These are phyloP conservation scores for Chlorencoelia australis DNA, from an alignment of 2,329 filamentous ascomycete genomes.

Conservation along the genomic window DNA sequence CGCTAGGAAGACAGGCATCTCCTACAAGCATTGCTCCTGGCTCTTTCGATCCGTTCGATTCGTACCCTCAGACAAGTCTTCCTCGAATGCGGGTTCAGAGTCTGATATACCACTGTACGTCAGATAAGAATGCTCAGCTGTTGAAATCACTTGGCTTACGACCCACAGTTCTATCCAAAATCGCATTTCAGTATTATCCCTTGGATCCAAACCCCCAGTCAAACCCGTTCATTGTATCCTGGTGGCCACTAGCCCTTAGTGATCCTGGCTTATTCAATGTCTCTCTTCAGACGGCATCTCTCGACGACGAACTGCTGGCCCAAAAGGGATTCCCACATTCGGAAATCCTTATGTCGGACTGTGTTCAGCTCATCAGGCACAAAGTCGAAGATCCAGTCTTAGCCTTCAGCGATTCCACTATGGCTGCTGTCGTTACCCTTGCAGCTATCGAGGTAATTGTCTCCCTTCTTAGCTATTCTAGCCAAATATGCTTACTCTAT, in stretches of 20 bases:
- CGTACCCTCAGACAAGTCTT: too few relatives aligned
- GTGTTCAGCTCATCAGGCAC: conserved; percentile 39
- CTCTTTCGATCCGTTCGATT: too few relatives aligned
- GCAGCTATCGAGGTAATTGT: conserved; percentile 44
- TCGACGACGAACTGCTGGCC: conserved; percentile 42
- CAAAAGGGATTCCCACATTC: conserved; percentile 43
- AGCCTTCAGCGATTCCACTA: conserved; percentile 43
- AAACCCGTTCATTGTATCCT: conserved; percentile 48
- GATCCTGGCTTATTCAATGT: conserved; percentile 50
- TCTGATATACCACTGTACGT: too few relatives aligned
- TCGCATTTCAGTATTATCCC: conserved; percentile 51
- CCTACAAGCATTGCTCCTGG: too few relatives aligned
- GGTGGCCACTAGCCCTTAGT: conserved; percentile 47
- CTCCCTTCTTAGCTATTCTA: too few relatives aligned
- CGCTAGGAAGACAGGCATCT: too few relatives aligned
- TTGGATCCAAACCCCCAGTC: conserved; percentile 41
- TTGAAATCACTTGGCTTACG: conserved; percentile 13
- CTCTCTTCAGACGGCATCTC: conserved; percentile 46
- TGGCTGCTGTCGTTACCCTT: conserved; percentile 47
- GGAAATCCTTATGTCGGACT: conserved; percentile 46
- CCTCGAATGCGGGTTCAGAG: too few relatives aligned
- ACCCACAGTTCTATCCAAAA: conserved; percentile 41
- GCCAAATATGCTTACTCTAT: conserved; percentile 42
- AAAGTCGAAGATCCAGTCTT: conserved; percentile 37
- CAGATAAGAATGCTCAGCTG: too few relatives aligned